phyloP scores from a whole-genome alignment of 148 eudicot genomes.

The Rhododendron simsii region DNA sequence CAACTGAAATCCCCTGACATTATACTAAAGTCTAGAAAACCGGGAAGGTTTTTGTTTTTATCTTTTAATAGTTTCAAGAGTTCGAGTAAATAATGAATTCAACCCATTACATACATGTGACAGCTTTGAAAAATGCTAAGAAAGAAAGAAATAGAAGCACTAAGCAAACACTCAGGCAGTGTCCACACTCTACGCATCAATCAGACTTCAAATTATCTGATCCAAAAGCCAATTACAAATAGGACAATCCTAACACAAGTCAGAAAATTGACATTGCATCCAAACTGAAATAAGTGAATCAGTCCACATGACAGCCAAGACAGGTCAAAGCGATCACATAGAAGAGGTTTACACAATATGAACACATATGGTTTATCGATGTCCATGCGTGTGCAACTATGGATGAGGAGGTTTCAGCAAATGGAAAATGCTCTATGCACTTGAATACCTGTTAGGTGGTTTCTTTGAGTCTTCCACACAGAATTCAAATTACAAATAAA shows the following conservation, averaged over 20 bases:
- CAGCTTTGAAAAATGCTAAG: neutral
- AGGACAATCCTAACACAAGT: neutral
- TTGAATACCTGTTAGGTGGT: neutral
- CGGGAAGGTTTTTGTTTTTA: neutral
- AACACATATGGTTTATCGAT: neutral
- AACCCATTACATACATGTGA: neutral
- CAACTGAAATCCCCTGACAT: neutral
- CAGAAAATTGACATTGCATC: neutral
- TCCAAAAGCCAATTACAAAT: neutral
- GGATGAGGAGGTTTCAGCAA: neutral
- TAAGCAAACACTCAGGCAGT: neutral
- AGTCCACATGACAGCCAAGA: neutral
- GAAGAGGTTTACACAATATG: neutral
- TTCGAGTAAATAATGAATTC: neutral
- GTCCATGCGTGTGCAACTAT: neutral
- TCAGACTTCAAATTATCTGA: neutral
- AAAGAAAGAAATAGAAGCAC: neutral
- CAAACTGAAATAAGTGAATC: neutral
- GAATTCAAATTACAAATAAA: neutral
- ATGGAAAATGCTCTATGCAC: neutral
- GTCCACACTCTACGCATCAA: neutral
- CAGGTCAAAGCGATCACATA: neutral
- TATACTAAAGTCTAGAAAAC: neutral
- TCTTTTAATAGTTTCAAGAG: neutral
- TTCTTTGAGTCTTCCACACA: neutral